Conservation (phyloP, 441 rosid genomes). For the Pelargonium citronellum region DNA sequence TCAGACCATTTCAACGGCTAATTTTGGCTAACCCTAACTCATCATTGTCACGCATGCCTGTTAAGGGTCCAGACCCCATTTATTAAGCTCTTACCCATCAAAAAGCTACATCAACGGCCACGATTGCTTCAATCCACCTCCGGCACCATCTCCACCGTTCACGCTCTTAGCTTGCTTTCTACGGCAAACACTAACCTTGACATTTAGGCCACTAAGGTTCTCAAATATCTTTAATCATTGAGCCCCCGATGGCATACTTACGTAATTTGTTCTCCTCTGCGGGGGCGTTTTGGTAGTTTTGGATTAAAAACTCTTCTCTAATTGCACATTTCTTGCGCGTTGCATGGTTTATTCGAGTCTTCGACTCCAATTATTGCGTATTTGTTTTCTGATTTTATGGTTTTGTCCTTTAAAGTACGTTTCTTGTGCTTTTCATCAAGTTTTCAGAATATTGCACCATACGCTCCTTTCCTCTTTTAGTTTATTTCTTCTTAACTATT, state of each 20-base stretch:
- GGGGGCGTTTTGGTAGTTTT: not conserved
- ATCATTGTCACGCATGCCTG: not conserved
- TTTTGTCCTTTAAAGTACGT: not conserved
- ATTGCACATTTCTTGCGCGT: not conserved
- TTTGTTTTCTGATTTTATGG: not conserved
- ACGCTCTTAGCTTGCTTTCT: not conserved
- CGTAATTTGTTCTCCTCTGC: not conserved
- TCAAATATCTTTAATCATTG: not conserved
- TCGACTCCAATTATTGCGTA: not conserved
- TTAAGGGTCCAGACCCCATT: conserved; percentile 1
- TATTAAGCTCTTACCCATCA: not conserved
- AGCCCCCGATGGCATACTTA: not conserved
- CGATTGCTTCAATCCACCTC: not conserved
- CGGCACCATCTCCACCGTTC: not conserved
- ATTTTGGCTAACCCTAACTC: not conserved
- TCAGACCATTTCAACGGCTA: not conserved
- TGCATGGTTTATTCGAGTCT: not conserved
- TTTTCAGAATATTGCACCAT: not conserved
- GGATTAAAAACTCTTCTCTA: not conserved
- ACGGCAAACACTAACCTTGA: not conserved
- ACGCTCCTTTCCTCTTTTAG: not conserved
- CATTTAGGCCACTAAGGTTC: not conserved
- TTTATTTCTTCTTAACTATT: too few relatives aligned
- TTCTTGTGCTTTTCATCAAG: not conserved
- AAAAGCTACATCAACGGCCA: not conserved